Percentiles rank a stretch among this genome's conserved stretches.
Conservation (phyloP, 345 rosid genomes). For the rapeseed (Brassica napus) region DNA sequence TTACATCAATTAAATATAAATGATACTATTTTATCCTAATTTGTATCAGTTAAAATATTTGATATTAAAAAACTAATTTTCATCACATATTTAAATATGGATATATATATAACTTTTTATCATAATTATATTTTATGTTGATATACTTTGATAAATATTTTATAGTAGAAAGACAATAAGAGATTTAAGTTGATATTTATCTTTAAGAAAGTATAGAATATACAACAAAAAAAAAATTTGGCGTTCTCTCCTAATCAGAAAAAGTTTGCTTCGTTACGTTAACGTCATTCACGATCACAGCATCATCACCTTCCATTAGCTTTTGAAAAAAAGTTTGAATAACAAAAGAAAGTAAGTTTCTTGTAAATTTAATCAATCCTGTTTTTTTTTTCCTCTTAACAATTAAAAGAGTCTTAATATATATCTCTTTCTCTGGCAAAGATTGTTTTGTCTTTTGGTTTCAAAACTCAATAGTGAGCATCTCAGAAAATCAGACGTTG, state of each 20-base stretch:
- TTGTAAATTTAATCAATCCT: background rate
- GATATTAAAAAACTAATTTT: background rate
- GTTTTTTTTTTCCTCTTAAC: background rate
- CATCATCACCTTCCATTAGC: background rate
- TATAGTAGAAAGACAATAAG: background rate
- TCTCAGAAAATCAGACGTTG: too few relatives aligned
- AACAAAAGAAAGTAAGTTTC: background rate
- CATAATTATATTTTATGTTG: background rate
- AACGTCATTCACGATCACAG: background rate
- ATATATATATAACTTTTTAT: too few relatives aligned
- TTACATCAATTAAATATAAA: too few relatives aligned
- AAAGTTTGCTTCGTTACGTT: background rate
- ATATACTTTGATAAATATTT: background rate
- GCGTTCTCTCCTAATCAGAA: background rate
- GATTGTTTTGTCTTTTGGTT: too few relatives aligned
- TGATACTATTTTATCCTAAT: too few relatives aligned
- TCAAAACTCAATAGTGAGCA: too few relatives aligned
- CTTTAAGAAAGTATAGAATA: background rate
- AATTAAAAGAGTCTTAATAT: too few relatives aligned
- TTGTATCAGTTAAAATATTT: too few relatives aligned
- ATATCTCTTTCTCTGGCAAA: background rate
- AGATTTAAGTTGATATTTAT: background rate
- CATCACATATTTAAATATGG: background rate
- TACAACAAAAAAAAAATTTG: background rate
- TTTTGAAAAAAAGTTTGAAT: background rate